phyloP scores from a whole-genome alignment of 257 asterid genomes.

The Solanum virginianum region DNA sequence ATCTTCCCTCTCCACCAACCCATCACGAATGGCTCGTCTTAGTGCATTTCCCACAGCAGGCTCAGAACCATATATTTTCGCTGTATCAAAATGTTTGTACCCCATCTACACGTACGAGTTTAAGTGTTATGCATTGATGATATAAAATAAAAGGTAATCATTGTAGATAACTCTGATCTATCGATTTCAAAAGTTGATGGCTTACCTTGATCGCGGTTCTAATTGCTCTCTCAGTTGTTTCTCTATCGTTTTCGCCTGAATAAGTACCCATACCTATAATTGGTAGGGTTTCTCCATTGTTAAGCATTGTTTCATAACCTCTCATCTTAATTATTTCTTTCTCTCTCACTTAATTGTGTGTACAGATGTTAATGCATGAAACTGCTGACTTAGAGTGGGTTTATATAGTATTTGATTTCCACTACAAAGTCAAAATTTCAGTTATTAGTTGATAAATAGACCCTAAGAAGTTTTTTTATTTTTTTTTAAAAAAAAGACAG shows the following conservation, averaged over 20 bases:
- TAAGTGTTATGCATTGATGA: not conserved
- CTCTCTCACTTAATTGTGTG: not conserved
- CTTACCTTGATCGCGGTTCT: slow-evolving; percentile 58
- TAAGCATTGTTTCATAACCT: slow-evolving; percentile 40
- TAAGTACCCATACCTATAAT: slow-evolving; percentile 69
- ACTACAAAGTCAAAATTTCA: not conserved
- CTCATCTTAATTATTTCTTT: slow-evolving; percentile 19
- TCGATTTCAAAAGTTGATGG: too few species aligned
- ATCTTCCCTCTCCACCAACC: slow-evolving; percentile 36
- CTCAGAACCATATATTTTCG: slow-evolving; percentile 75
- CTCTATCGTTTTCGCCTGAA: slow-evolving; percentile 48
- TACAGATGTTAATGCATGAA: not conserved
- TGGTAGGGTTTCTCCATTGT: slow-evolving; percentile 63
- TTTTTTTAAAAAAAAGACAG: not conserved
- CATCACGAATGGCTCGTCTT: slow-evolving; percentile 27
- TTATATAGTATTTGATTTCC: not conserved
- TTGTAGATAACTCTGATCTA: not conserved
- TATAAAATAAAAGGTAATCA: not conserved
- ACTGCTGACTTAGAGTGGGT: not conserved
- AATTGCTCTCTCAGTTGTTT: slow-evolving; percentile 53
- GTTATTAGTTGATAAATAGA: not conserved
- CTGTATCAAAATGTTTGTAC: slow-evolving; percentile 73
- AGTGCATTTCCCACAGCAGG: slow-evolving; percentile 61
- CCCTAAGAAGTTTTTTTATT: not conserved
- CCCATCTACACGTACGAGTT: slow-evolving; percentile 40